phyloP scores from a whole-genome alignment of 768 basidiomycete genomes.

The Panaeolus papilionaceus region DNA sequence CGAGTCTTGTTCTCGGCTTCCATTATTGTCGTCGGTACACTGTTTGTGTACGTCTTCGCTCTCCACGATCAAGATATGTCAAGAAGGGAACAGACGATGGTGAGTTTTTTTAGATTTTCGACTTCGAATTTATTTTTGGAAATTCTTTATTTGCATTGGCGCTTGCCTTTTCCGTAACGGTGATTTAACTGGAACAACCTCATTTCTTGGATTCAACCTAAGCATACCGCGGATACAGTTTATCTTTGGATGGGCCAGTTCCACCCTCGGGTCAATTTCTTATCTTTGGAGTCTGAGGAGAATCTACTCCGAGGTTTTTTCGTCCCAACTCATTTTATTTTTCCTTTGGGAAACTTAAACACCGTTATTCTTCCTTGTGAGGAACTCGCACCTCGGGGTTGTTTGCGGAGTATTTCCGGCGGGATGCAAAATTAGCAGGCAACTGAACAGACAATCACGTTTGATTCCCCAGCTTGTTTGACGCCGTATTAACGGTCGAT shows the following conservation, averaged over 20 bases:
- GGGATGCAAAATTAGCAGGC: constrained; percentile 1
- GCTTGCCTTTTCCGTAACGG: background rate
- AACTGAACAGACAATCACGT: background rate
- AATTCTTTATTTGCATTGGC: background rate
- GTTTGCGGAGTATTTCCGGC: constrained; percentile 6
- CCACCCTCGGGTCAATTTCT: background rate
- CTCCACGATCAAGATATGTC: constrained; percentile 85
- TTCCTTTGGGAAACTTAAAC: background rate
- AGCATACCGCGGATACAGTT: constrained; percentile 2
- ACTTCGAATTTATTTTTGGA: constrained; percentile 7
- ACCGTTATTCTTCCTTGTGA: background rate
- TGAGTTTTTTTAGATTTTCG: constrained; percentile 41
- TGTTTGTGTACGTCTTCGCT: constrained; percentile 87
- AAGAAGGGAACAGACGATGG: constrained; percentile 95
- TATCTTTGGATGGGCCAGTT: background rate
- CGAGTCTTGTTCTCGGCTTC: constrained; percentile 93
- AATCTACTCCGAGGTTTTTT: background rate
- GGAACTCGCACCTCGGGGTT: background rate
- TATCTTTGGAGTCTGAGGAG: background rate
- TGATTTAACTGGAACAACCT: constrained; percentile 5
- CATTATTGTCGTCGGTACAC: constrained; percentile 87
- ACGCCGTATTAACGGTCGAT: background rate
- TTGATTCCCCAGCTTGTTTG: background rate
- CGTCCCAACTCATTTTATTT: background rate
- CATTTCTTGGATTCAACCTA: background rate